Evolutionary conservation across 495 filamentous ascomycete species (phyloP).

Genomic region (Xylaria telfairii): DNA sequence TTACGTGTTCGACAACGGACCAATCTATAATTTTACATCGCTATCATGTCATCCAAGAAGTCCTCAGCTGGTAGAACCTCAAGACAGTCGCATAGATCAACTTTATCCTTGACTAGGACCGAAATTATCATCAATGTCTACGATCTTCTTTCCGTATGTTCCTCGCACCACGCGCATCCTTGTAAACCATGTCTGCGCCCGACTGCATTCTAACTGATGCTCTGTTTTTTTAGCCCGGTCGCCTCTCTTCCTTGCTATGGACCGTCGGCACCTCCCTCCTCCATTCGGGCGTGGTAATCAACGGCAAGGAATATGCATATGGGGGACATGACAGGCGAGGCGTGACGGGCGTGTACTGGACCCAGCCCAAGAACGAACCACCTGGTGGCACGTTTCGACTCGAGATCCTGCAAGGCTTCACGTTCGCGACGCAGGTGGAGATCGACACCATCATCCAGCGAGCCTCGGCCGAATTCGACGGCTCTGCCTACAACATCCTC

Average conservation of each 20-base stretch:
- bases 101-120: slow-evolving; percentile 67
- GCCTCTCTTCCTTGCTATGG: slow-evolving; percentile 73
- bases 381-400: slow-evolving; percentile 74
- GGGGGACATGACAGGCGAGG: slow-evolving; percentile 75
- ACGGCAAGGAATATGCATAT: slow-evolving; percentile 78
- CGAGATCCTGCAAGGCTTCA: slow-evolving; percentile 76
- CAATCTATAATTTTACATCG: background rate
- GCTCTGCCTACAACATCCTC: slow-evolving; percentile 75
- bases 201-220: background rate
- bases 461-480: slow-evolving; percentile 69
- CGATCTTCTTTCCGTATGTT: slow-evolving; percentile 72
- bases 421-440: slow-evolving; percentile 64
- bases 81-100: slow-evolving; percentile 59
- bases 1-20: background rate
- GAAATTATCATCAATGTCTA: slow-evolving; percentile 81
- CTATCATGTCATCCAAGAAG: slow-evolving; percentile 49
- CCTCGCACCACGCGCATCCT: background rate
- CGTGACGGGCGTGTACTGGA: slow-evolving; percentile 80
- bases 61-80: slow-evolving; percentile 40
- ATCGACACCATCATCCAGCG: slow-evolving; percentile 70
- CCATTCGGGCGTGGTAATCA: slow-evolving; percentile 81
- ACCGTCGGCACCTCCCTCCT: slow-evolving; percentile 72
- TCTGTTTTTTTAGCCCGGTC: slow-evolving; percentile 60
- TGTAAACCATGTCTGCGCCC: background rate
- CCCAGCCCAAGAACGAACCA: slow-evolving; percentile 67